Conservation (phyloP, 192 early-diverging fungal species). For the Chytriomyces hyalinus region DNA sequence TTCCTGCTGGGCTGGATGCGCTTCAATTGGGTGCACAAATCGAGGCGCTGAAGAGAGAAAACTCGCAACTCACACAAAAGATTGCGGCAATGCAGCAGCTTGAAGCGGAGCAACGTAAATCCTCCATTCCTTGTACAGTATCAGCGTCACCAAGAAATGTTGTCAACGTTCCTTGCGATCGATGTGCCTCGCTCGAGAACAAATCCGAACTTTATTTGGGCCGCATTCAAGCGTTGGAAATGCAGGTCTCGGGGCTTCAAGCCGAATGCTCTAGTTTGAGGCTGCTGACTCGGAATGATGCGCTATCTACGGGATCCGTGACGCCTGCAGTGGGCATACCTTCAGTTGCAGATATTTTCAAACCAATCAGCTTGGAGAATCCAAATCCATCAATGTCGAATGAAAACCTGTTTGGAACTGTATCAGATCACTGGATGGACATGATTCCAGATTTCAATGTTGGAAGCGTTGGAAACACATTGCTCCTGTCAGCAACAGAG, state of each 20-base stretch:
- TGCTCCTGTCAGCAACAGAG: slow-evolving; percentile 7
- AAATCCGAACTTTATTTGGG: neutral
- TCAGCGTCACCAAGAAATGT: neutral
- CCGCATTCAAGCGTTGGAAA: neutral
- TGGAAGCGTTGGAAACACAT: neutral
- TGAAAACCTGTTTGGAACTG: neutral
- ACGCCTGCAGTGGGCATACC: neutral
- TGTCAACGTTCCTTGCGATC: no score
- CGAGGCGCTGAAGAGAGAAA: neutral
- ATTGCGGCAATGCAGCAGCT: neutral
- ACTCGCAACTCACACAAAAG: neutral
- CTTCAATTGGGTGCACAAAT: neutral
- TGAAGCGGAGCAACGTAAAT: neutral
- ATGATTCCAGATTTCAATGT: neutral
- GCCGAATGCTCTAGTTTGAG: neutral
- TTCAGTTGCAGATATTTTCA: neutral
- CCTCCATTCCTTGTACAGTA: neutral
- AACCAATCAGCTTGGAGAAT: neutral
- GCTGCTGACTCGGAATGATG: neutral
- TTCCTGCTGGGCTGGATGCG: no score
- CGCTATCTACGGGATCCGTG: no score
- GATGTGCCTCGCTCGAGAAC: neutral
- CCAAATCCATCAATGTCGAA: neutral
- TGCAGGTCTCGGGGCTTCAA: neutral
- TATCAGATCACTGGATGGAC: neutral